Conservation (phyloP, 768 basidiomycete genomes). For the Trametes coccinea region DNA sequence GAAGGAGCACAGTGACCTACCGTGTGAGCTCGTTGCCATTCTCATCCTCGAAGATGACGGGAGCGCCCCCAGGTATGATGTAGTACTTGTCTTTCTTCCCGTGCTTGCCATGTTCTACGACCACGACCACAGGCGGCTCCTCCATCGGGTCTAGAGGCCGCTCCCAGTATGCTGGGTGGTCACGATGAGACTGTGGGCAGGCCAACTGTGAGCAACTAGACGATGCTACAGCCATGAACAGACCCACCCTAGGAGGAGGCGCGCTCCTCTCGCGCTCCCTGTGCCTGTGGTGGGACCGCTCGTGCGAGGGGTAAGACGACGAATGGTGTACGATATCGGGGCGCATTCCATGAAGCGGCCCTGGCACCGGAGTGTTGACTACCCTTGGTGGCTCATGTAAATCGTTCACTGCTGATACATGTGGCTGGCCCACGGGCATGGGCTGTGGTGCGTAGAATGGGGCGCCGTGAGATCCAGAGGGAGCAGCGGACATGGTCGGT, state of each 20-base stretch:
- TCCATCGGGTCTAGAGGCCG: slow-evolving; percentile 21
- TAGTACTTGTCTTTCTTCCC: slow-evolving; percentile 45
- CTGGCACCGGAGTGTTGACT: slow-evolving; percentile 13
- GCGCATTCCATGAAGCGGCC: slow-evolving; percentile 19
- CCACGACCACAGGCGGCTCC: slow-evolving; percentile 32
- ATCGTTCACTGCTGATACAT: slow-evolving; percentile 14
- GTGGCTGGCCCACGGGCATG: slow-evolving; percentile 5
- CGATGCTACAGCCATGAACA: not conserved
- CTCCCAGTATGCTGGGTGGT: slow-evolving; percentile 19
- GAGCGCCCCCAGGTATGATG: slow-evolving; percentile 63
- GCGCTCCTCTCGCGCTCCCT: slow-evolving; percentile 15
- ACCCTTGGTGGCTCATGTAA: slow-evolving; percentile 27
- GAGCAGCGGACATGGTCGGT: slow-evolving; percentile 20
- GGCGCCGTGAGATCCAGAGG: slow-evolving; percentile 23
- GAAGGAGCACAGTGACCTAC: slow-evolving; percentile 32
- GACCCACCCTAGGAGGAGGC: slow-evolving; percentile 4
- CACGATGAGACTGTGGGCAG: not conserved
- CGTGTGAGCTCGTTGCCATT: slow-evolving; percentile 63
- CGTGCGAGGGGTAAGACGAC: slow-evolving; percentile 12
- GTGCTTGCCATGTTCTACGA: slow-evolving; percentile 31
- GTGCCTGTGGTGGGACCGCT: slow-evolving; percentile 6
- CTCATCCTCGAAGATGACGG: slow-evolving; percentile 69
- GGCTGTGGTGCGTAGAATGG: slow-evolving; percentile 23
- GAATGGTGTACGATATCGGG: slow-evolving; percentile 25
- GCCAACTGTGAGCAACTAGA: not conserved